Conservation (phyloP, 116 monocot genomes). For the Cymodocea nodosa region DNA sequence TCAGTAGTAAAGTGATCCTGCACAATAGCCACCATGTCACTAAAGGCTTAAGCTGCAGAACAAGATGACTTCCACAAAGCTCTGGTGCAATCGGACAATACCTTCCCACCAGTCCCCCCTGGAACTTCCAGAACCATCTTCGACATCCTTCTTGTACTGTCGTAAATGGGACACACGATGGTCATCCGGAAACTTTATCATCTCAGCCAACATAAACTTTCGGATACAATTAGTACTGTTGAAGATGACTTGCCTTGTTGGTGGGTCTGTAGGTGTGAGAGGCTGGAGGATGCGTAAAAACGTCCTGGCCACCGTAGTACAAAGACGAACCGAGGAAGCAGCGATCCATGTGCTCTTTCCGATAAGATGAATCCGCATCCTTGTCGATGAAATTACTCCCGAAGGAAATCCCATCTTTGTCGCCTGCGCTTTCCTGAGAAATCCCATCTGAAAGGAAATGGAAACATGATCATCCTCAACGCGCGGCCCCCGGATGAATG, state of each 20-base stretch:
- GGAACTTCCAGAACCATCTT: neutral
- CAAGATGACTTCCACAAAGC: neutral
- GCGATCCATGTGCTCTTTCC: slow-evolving; percentile 8
- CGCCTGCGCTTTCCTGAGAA: neutral
- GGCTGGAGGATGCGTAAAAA: slow-evolving; percentile 11
- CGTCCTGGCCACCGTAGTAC: slow-evolving; percentile 43
- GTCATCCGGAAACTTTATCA: neutral
- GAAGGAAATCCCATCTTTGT: too few species aligned
- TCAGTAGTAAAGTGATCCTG: slow-evolving; percentile 11
- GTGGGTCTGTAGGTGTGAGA: slow-evolving; percentile 8
- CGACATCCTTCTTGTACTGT: slow-evolving; percentile 4
- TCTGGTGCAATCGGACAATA: neutral
- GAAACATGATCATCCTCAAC: neutral
- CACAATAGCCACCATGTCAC: neutral
- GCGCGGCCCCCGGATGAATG: too few species aligned
- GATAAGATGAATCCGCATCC: neutral
- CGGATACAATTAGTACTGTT: too few species aligned
- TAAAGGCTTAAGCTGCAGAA: neutral
- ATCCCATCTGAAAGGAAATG: neutral
- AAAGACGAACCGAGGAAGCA: slow-evolving; percentile 36
- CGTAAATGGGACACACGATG: neutral
- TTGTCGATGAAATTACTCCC: neutral
- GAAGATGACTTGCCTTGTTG: neutral
- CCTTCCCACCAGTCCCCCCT: slow-evolving; percentile 11
- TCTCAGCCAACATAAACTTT: neutral